Evolutionary conservation across 306 rosid genomes (phyloP), one percentile per base, ranked within the genome.

Genomic region (Rubus idaeus): DNA sequence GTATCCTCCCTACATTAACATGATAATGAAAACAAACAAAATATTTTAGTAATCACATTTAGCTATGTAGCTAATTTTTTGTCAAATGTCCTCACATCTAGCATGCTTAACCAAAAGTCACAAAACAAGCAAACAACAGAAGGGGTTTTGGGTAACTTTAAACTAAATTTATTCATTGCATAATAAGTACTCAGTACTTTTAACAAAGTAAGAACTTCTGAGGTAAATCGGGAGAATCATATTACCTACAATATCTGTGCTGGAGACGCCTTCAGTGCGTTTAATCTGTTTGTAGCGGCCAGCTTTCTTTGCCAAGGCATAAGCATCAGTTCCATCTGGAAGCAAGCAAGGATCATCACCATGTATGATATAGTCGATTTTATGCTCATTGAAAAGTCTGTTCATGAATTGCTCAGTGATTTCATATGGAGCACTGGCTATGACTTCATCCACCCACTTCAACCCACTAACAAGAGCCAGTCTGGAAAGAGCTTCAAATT

Each of bases 341-440:
- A 96, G 99, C 78, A 96, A 81, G 91, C 99, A 96, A 75, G 99
- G 99, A 82, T 96, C 99, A 80, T 96, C 99, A n/a, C 99, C 99
- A 50, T 96, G 99, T 79, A 96, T 93, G 82, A 96, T 90, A 73
- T 89, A 96, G 80, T 96, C 99, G 78, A 96, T 93, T 76, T 91
- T 96, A 88, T 96, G 84, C 81, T 96, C 99, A 76, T 84, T 90
- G 80, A 96, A 96, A 86, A 96, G 99, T 46, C 80, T 96, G 79
- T 88, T 77, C 98, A 96, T 91, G 87, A 96, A 96, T 72, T 89
- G 76, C 75, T 92, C 97, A 7, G 97, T 93, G 78, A 96, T 96
- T 78, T 85, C 99, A 85, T 96, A 96, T 18, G 99, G 99, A 85
- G 98, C 99, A 55, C 83, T 96, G 77, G 94, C 80, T 79, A 96